These are phyloP conservation scores for Ophiosphaerella narmari DNA, from an alignment of 2,329 filamentous ascomycete species.

Conservation along the genomic window DNA sequence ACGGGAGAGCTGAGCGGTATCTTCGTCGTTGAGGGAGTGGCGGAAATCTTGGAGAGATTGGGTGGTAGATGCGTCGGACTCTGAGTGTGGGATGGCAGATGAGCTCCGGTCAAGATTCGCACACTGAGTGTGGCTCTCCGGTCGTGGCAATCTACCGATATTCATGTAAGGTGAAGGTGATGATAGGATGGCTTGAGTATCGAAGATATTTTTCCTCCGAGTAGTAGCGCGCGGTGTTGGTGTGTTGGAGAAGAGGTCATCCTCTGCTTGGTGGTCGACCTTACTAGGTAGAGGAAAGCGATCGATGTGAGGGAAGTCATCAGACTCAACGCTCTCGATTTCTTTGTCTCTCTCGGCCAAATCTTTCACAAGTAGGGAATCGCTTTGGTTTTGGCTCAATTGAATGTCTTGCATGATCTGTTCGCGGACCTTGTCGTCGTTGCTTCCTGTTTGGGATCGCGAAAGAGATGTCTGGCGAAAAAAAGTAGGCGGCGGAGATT, in stretches of 20 bases:
- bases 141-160: slow-evolving; percentile 14
- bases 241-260: slow-evolving; percentile 26
- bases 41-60: slow-evolving; percentile 43
- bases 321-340: slow-evolving; percentile 19
- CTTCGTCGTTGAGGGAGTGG: slow-evolving; percentile 28
- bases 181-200: slow-evolving; percentile 44
- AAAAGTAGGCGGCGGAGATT: slow-evolving; percentile 27
- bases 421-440: slow-evolving; percentile 4
- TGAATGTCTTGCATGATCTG: slow-evolving; percentile 6
- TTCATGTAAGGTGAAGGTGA: slow-evolving; percentile 23
- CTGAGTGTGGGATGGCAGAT: slow-evolving; percentile 17
- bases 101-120: background rate
- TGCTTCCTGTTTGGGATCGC: slow-evolving; percentile 1
- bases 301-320: slow-evolving; percentile 10
- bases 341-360: slow-evolving; percentile 2
- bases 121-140: slow-evolving; percentile 6
- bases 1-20: slow-evolving; percentile 3
- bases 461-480: slow-evolving; percentile 17
- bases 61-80: slow-evolving; percentile 35
- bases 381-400: background rate
- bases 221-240: slow-evolving; percentile 36
- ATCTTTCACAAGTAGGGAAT: slow-evolving; percentile 1
- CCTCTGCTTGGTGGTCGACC: slow-evolving; percentile 7
- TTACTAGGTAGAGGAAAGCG: background rate
- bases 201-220: slow-evolving; percentile 23